Evolutionary conservation across 768 basidiomycete genomes (phyloP).

Genomic region (Boletus pseudo-olivaceus): DNA sequence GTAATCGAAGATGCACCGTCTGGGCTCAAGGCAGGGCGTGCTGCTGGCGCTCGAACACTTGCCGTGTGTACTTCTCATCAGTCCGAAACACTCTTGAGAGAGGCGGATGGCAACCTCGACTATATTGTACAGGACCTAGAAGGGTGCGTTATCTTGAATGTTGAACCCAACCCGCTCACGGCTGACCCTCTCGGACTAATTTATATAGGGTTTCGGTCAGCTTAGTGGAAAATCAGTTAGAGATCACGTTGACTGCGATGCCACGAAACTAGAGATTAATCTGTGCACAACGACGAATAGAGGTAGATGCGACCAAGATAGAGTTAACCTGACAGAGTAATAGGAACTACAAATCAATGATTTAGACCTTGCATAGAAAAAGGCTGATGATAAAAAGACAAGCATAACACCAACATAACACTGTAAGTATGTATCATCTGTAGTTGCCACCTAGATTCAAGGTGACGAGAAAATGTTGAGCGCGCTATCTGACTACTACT

Average conservation of each 20-base stretch:
- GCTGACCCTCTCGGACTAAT: neutral
- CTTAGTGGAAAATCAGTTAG: slow-evolving; percentile 19
- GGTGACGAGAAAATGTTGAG: no score
- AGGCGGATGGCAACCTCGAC: slow-evolving; percentile 40
- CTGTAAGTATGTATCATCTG: neutral
- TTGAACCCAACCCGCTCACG: neutral
- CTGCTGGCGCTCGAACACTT: slow-evolving; percentile 71
- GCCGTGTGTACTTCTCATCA: slow-evolving; percentile 83
- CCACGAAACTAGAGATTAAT: slow-evolving; percentile 9
- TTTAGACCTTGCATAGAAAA: neutral
- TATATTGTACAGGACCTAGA: slow-evolving; percentile 69
- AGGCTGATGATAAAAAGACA: neutral
- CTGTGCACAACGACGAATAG: neutral
- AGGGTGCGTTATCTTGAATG: slow-evolving; percentile 41
- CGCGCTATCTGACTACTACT: slow-evolving; percentile 7
- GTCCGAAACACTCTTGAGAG: slow-evolving; percentile 48
- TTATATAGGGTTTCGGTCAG: slow-evolving; percentile 19
- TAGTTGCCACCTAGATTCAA: neutral
- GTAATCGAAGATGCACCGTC: slow-evolving; percentile 91
- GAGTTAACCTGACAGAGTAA: neutral
- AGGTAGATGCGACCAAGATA: neutral
- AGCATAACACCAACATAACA: no score
- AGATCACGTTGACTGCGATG: slow-evolving; percentile 15
- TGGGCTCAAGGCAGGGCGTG: slow-evolving; percentile 70
- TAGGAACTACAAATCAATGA: neutral